These are phyloP conservation scores for Yamadazyma conglobata DNA, from an alignment of 1,139 yeast genomes.

Conservation along the genomic window DNA sequence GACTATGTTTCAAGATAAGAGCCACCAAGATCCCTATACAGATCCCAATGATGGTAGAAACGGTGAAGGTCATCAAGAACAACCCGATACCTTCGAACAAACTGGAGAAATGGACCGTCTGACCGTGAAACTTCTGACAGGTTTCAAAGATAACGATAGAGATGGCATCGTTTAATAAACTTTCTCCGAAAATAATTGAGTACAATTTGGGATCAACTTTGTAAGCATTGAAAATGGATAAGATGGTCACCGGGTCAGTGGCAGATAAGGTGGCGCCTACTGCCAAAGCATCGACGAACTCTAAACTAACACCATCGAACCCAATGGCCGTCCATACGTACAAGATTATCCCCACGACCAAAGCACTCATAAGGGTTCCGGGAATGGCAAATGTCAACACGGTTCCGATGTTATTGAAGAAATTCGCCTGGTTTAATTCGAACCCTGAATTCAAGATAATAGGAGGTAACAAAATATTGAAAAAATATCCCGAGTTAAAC, in stretches of 20 bases:
- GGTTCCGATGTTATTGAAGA: conserved; percentile 87
- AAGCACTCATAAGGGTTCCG: conserved; percentile 89
- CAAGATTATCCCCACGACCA: conserved; percentile 80
- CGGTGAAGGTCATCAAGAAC: conserved; percentile 89
- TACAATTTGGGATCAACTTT: conserved; percentile 96
- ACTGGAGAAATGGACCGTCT: conserved; percentile 66
- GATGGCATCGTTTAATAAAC: conserved; percentile 92
- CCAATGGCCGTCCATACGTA: conserved; percentile 92
- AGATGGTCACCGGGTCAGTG: conserved; percentile 96
- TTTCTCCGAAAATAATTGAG: conserved; percentile 96
- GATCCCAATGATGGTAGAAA: conserved; percentile 89
- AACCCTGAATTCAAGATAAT: conserved; percentile 95
- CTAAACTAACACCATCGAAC: conserved; percentile 78
- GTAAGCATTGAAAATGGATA: conserved; percentile 94
- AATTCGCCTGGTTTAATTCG: conserved; percentile 92
- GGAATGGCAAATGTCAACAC: conserved; percentile 95
- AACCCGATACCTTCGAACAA: conserved; percentile 92
- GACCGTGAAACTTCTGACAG: conserved; percentile 93
- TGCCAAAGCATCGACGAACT: conserved; percentile 93
- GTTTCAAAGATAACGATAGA: conserved; percentile 99
- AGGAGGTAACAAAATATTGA: conserved; percentile 92
- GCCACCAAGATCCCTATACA: conserved; percentile 88
- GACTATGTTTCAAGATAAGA: conserved; percentile 83
- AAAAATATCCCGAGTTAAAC: conserved; percentile 90
- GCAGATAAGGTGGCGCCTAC: conserved; percentile 98